These are phyloP conservation scores for Daldinia eschscholtzii DNA, from an alignment of 2,329 filamentous ascomycete species.

Conservation along the genomic window DNA sequence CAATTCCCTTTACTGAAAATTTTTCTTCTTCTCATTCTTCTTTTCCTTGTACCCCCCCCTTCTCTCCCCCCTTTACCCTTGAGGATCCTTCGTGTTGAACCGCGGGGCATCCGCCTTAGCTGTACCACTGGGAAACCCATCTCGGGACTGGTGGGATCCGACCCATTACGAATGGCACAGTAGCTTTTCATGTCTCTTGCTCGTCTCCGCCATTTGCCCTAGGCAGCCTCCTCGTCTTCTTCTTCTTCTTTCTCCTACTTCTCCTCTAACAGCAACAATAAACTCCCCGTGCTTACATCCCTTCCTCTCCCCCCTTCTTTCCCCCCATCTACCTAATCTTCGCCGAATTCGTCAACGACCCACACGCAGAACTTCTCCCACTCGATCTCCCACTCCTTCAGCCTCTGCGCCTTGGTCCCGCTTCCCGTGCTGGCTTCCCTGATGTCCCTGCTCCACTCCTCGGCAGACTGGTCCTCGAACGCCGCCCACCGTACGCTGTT, in stretches of 20 bases:
- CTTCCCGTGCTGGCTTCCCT: slow-evolving; percentile 79
- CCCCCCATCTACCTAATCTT: slow-evolving; percentile 46
- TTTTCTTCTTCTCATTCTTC: slow-evolving; percentile 9
- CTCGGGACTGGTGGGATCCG: slow-evolving; percentile 26
- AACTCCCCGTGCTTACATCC: slow-evolving; percentile 23
- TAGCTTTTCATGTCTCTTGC: not conserved
- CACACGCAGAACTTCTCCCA: slow-evolving; percentile 95
- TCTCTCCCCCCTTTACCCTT: not conserved
- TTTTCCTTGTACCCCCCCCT: not conserved
- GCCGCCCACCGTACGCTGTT: slow-evolving; percentile 92
- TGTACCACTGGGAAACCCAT: slow-evolving; percentile 6
- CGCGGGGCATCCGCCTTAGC: slow-evolving; percentile 14
- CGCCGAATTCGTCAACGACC: slow-evolving; percentile 81
- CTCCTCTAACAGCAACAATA: not conserved
- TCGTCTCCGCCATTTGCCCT: slow-evolving; percentile 24
- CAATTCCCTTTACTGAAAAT: slow-evolving; percentile 23
- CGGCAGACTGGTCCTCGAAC: slow-evolving; percentile 81
- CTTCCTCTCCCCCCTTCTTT: not conserved
- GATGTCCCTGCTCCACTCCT: slow-evolving; percentile 79
- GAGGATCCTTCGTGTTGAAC: slow-evolving; percentile 33
- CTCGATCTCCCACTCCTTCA: slow-evolving; percentile 82
- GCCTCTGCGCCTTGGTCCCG: slow-evolving; percentile 75
- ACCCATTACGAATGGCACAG: slow-evolving; percentile 14
- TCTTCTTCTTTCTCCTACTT: too few relatives aligned
- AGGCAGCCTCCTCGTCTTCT: slow-evolving; percentile 17